These are phyloP conservation scores for Lathyrus tuberosus DNA, from an alignment of 306 rosid species.

Conservation along the genomic window DNA sequence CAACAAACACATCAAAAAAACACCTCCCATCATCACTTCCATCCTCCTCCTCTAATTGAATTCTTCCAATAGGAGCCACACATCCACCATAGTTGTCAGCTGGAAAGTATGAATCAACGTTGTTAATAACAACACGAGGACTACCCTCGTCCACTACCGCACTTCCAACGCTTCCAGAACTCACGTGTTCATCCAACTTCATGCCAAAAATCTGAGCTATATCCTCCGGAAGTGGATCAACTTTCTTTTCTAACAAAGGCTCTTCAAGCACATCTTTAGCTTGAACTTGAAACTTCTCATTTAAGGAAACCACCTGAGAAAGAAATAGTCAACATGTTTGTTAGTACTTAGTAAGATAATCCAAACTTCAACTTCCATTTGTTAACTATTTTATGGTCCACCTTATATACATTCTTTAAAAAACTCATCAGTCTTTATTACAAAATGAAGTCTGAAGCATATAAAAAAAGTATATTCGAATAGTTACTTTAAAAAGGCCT, in stretches of 20 bases:
- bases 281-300: too few relatives aligned
- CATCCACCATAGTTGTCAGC: slow-evolving; percentile 57
- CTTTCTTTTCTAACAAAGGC: too few relatives aligned
- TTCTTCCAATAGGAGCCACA: slow-evolving; percentile 40
- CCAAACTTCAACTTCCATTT: slow-evolving; percentile 21
- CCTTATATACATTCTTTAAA: too few relatives aligned
- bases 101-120: slow-evolving; percentile 75
- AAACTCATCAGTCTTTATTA: too few relatives aligned
- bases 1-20: slow-evolving; percentile 64
- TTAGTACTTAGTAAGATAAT: slow-evolving; percentile 20
- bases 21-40: slow-evolving; percentile 67
- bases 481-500: slow-evolving; percentile 40
- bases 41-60: slow-evolving; percentile 73
- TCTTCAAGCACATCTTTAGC: too few relatives aligned
- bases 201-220: too few relatives aligned
- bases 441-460: too few relatives aligned
- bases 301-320: slow-evolving; percentile 65
- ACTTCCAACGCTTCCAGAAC: too few relatives aligned
- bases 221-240: too few relatives aligned
- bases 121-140: slow-evolving; percentile 72
- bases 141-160: slow-evolving; percentile 80
- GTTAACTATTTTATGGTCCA: slow-evolving; percentile 38
- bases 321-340: slow-evolving; percentile 41
- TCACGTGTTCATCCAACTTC: slow-evolving; percentile 84
- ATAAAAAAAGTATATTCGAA: too few relatives aligned